A percentile compares a stretch with the other conserved stretches of the same genome.
Conservation (phyloP, 2,329 filamentous ascomycete genomes). For the Ophiostoma quercus region DNA sequence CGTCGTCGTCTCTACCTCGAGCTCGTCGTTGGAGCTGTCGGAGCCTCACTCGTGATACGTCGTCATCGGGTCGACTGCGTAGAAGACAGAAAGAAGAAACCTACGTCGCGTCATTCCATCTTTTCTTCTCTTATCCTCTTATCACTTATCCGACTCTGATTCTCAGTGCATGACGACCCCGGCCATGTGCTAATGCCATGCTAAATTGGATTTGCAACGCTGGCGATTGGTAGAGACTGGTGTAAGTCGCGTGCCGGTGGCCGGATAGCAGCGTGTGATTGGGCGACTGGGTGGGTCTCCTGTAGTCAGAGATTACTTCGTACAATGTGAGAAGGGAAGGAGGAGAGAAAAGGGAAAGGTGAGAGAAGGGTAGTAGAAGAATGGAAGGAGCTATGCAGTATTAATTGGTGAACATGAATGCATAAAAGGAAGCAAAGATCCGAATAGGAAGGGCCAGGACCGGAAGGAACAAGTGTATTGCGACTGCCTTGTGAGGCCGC, state of each 20-base stretch:
- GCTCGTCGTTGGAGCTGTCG: background rate
- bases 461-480: background rate
- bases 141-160: background rate
- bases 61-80: background rate
- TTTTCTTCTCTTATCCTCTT: background rate
- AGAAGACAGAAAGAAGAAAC: background rate
- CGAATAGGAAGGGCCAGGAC: background rate
- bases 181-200: background rate
- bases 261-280: background rate
- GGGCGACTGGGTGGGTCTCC: background rate
- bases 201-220: constrained; percentile 3
- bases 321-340: background rate
- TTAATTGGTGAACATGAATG: background rate
- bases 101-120: background rate
- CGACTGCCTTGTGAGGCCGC: background rate
- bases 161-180: background rate
- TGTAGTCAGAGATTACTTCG: background rate
- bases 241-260: constrained; percentile 5
- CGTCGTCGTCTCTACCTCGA: background rate
- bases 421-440: background rate
- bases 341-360: background rate
- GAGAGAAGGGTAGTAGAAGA: background rate
- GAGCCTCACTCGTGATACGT: background rate
- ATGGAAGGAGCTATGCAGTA: no score
- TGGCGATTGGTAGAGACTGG: background rate